These are phyloP conservation scores for Neopestalotiopsis clavispora DNA, from an alignment of 2,329 filamentous ascomycete genomes.

Conservation along the genomic window DNA sequence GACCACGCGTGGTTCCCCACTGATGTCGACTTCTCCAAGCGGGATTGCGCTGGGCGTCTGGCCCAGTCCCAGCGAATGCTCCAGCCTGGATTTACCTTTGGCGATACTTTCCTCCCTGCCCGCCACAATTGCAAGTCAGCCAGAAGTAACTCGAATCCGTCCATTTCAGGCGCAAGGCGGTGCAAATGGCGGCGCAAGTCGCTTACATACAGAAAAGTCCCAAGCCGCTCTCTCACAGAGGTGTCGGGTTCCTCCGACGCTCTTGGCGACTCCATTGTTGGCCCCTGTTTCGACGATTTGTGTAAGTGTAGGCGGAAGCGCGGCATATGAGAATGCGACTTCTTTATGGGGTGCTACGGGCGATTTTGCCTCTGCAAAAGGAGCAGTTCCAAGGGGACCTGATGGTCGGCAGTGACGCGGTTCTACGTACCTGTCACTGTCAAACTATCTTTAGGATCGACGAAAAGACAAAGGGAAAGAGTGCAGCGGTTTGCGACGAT, in stretches of 20 bases:
- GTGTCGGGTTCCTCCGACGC: not conserved
- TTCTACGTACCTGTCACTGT: not conserved
- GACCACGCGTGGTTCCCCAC: slow-evolving; percentile 46
- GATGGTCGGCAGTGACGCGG: not conserved
- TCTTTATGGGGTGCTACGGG: not conserved
- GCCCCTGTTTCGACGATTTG: slow-evolving; percentile 9
- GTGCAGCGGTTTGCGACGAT: not conserved
- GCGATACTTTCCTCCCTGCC: slow-evolving; percentile 34
- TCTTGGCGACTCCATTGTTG: slow-evolving; percentile 9
- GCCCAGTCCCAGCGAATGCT: slow-evolving; percentile 50
- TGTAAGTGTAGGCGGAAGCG: not conserved
- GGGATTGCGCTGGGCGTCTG: slow-evolving; percentile 49
- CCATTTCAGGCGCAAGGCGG: not conserved
- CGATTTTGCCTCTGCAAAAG: not conserved
- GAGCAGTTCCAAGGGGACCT: not conserved
- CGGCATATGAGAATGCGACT: not conserved
- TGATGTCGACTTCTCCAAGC: slow-evolving; percentile 40
- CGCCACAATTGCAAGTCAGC: not conserved
- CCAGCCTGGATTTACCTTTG: slow-evolving; percentile 45
- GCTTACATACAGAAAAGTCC: slow-evolving; percentile 3
- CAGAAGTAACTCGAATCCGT: not conserved
- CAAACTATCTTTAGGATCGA: not conserved
- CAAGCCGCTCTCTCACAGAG: slow-evolving; percentile 5
- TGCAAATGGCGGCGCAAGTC: not conserved
- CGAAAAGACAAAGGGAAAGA: not conserved